Base-by-base conservation (phyloP, 352 stramenopile genomes). In the Lagenidium sp. region DNA sequence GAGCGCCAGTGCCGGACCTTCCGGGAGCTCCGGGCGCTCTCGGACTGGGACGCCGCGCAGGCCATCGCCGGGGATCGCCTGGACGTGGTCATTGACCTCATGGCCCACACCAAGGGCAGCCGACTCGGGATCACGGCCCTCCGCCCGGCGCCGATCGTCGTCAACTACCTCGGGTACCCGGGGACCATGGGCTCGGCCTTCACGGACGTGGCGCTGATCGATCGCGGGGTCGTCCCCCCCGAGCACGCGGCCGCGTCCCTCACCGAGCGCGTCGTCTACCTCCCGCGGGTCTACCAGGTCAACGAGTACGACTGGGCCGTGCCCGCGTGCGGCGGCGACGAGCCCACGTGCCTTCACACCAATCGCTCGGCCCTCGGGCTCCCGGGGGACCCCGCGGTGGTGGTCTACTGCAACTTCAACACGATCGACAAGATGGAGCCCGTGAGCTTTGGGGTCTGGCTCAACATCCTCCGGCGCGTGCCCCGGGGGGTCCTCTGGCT, bases 381-480 rank as follows among this genome's bases (percentile, higher is more conserved):
- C 4, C 69, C 72, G 6, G 8, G 0, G 0, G 38, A 68, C 28
- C n/a, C n/a, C n/a, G n/a, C n/a, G n/a, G 49, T 18, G 0, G 37
- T 82, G 16, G 66, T 85, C 3, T 95, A 97, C 53, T 94, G 82
- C 41, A 96, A 95, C 50, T 97, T 98, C 53, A 97, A 96, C 50
- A 86, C 93, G 16, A 64, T 95, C 36, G 91, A 95, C 77, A 98
- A 98, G 51, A 95, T 98, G 51, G 88, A 97, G 35, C 88, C 81
- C 3, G 41, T 57, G 11, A 80, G 82, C 5, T 98, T 98, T 53
- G 46, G 51, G 0, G 56, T 82, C 0, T 98, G 93, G 93, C 85
- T 95, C 67, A 62, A 67, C 19, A 78, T 98, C 26, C 50, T 98
- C 3, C 67, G 71, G 19, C 78, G 80, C 31, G 82, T 97, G 5